Percentiles rank a stretch among this genome's conserved stretches.
These are phyloP conservation scores for Punica granatum DNA, from an alignment of 345 rosid genomes.

Conservation along the genomic window DNA sequence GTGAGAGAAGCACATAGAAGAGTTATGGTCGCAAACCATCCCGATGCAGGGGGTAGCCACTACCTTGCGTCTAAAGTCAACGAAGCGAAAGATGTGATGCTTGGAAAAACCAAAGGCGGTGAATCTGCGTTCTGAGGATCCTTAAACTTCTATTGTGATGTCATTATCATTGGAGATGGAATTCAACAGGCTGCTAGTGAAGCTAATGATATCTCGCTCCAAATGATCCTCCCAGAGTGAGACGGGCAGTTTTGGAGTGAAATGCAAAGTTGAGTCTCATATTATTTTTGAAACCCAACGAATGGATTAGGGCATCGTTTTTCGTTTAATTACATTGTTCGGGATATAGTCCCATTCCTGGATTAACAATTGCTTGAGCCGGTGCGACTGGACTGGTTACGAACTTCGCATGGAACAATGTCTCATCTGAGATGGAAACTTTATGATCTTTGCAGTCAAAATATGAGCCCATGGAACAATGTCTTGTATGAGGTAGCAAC, in stretches of 20 bases:
- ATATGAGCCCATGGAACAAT: background rate
- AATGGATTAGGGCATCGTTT: background rate
- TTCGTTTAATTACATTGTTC: background rate
- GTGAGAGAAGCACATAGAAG: constrained; percentile 58
- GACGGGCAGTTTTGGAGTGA: background rate
- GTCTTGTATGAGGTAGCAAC: background rate
- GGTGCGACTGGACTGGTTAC: too few relatives aligned
- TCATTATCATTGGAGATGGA: background rate
- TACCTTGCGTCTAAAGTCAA: constrained; percentile 64
- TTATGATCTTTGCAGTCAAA: too few relatives aligned
- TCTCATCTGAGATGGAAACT: too few relatives aligned
- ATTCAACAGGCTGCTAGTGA: background rate
- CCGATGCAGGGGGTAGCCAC: constrained; percentile 70
- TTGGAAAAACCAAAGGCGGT: constrained; percentile 39
- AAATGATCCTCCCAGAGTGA: background rate
- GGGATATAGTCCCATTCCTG: background rate
- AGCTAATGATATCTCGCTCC: background rate
- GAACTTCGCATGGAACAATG: too few relatives aligned
- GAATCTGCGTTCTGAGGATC: constrained; percentile 44
- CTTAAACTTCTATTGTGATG: too few relatives aligned
- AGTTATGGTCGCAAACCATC: constrained; percentile 71
- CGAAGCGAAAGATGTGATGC: constrained; percentile 60
- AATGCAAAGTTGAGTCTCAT: background rate
- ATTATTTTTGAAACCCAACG: background rate
- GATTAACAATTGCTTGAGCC: background rate